Evolutionary conservation across 208 protist genomes (phyloP).

Genomic region (Trypanosoma melophagium): DNA sequence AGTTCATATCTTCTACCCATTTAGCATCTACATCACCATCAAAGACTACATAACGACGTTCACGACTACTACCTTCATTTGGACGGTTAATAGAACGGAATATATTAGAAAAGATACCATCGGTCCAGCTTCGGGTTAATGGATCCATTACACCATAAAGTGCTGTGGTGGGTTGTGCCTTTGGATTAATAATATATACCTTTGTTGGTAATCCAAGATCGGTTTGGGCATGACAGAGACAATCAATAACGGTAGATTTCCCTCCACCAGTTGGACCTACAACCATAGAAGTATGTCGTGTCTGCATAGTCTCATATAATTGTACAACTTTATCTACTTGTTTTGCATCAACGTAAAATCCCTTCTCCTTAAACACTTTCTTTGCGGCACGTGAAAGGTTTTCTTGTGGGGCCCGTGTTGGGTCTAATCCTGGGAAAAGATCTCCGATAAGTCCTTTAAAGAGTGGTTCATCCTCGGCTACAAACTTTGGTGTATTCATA

Average conservation of each 20-base stretch:
- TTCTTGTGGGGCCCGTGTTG: conserved; percentile 94
- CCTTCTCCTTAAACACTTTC: conserved; percentile 75
- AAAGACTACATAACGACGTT: conserved; percentile 97
- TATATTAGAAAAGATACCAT: conserved; percentile 99
- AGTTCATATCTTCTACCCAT: conserved; percentile 99
- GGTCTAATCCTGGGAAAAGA: conserved; percentile 97
- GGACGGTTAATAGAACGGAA: conserved; percentile 96
- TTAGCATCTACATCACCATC: conserved; percentile 99
- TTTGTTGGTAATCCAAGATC: conserved; percentile 92
- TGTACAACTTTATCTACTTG: conserved; percentile 99
- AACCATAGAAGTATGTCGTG: conserved; percentile 98
- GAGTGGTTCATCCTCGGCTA: conserved; percentile 98
- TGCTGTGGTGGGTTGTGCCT: conserved; percentile 95
- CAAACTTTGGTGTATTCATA: conserved; percentile 99
- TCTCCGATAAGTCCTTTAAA: conserved; percentile 98
- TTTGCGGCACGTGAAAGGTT: conserved; percentile 93
- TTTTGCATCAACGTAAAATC: conserved; percentile 77
- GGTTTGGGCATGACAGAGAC: conserved; percentile 93
- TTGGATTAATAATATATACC: conserved; percentile 97
- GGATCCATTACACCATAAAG: conserved; percentile 99
- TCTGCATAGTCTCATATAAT: conserved; percentile 99
- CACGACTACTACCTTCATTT: conserved; percentile 57
- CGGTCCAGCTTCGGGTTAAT: conserved; percentile 98
- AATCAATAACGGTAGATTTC: conserved; percentile 97
- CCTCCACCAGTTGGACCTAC: conserved; percentile 97